Evolutionary conservation across 768 basidiomycete species (phyloP).

Genomic region (Kwoniella sp.): DNA sequence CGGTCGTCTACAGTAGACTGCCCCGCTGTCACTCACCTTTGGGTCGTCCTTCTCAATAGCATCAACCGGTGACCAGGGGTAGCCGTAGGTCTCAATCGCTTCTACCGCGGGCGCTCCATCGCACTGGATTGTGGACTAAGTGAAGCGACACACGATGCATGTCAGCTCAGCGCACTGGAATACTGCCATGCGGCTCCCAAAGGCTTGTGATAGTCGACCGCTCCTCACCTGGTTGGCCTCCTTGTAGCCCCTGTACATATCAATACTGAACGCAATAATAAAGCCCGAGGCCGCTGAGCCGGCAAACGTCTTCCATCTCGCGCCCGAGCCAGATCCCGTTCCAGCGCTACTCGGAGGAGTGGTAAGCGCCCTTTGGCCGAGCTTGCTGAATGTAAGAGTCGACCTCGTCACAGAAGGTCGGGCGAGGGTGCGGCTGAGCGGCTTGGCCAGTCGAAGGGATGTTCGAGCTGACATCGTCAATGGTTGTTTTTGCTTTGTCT

Average conservation of each 20-base stretch:
- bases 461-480: constrained; percentile 18
- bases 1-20: too few relatives aligned
- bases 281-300: constrained; percentile 15
- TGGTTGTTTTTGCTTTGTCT: background rate
- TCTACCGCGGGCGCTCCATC: constrained; percentile 41
- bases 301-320: constrained; percentile 8
- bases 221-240: constrained; percentile 13
- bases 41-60: constrained; percentile 54
- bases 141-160: background rate
- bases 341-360: background rate
- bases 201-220: background rate
- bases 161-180: background rate
- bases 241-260: constrained; percentile 4
- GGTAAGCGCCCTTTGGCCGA: constrained; percentile 7
- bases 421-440: background rate
- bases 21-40: constrained; percentile 45
- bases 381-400: background rate
- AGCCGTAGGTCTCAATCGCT: constrained; percentile 36
- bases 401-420: background rate
- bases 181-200: too few relatives aligned
- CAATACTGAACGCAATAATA: constrained; percentile 8
- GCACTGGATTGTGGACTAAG: constrained; percentile 24
- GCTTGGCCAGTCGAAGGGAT: constrained; percentile 5
- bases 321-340: background rate
- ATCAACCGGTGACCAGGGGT: constrained; percentile 41